Evolutionary conservation across 106 monocot genomes (phyloP), one percentile per base, ranked within the genome.

Genomic region (Hemerocallis citrina): DNA sequence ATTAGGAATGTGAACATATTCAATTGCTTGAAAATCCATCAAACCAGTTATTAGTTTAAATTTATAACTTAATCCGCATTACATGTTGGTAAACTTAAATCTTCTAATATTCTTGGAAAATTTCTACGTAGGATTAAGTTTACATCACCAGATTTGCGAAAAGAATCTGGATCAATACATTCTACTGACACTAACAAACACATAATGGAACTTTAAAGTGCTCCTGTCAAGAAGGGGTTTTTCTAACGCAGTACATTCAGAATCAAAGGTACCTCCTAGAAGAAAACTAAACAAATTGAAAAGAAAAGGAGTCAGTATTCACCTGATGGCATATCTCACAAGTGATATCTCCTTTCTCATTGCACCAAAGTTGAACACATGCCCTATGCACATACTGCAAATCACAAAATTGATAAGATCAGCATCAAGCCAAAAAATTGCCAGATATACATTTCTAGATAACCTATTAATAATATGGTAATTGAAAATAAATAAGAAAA

Each of bases 281-380:
- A 54, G 25, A 34, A 39, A 66, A 13, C 37, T 7, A 7, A 36
- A 29, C 22, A 23, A 14, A 19, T 3, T 46, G 31, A 42, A 42
- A 39, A 61, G 43, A n/a, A n/a, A n/a, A n/a, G n/a, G n/a, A n/a
- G 8, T 59, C 23, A 59, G 5, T 3, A 24, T 40, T 30, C 61
- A 89, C 94, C 94, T 83, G 75, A 78, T 81, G 94, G 49, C 94
- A 95, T 23, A 95, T 95, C 71, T 95, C 94, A 55, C 94, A 95
- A 50, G 52, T 83, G 66, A 79, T 85, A 66, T 94, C 89, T 41
- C 93, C 89, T 65, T 89, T 94, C 60, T 89, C 93, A 68, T 89
- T 83, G 63, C 89, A 77, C 93, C 93, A 94, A 17, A 79, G 66
- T 46, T 89, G 93, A 65, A 94, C 77, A 48, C 93, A 94, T 7